Conservation (phyloP, 2,329 filamentous ascomycete species). For the Aureobasidium sp. region DNA sequence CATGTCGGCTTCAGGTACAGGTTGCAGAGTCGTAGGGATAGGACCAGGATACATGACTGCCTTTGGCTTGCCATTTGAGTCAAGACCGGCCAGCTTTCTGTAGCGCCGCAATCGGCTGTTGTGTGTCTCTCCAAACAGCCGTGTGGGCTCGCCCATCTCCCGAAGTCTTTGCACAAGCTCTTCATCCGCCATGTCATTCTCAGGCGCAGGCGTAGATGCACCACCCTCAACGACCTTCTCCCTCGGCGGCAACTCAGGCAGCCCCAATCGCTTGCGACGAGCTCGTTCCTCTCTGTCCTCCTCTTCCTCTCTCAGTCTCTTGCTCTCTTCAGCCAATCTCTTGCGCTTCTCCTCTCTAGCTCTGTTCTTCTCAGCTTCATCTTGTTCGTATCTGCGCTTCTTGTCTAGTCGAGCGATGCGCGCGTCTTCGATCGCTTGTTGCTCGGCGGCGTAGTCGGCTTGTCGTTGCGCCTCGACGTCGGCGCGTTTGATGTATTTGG, state of each 20-base stretch:
- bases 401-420: conserved; percentile 62
- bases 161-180: conserved; percentile 64
- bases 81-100: conserved; percentile 45
- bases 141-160: conserved; percentile 62
- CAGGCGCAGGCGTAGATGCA: conserved; percentile 24
- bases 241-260: conserved; percentile 62
- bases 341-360: conserved; percentile 75
- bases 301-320: conserved; percentile 60
- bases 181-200: conserved; percentile 59
- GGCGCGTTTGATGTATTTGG: conserved; percentile 78
- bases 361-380: conserved; percentile 62
- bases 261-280: conserved; percentile 67
- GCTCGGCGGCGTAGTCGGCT: conserved; percentile 73
- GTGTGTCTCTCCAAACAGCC: conserved; percentile 77
- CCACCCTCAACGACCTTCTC: conserved; percentile 39
- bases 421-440: conserved; percentile 64
- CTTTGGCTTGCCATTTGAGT: conserved; percentile 19
- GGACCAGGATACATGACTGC: conserved; percentile 60
- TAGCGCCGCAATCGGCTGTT: conserved; percentile 63
- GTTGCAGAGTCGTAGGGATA: conserved; percentile 75
- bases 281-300: conserved; percentile 66
- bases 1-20: conserved; percentile 82
- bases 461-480: conserved; percentile 79
- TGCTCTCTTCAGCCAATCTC: conserved; percentile 73
- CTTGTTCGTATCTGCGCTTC: conserved; percentile 87